Evolutionary conservation across 345 rosid species (phyloP).

Genomic region (Melastoma malabathricum): DNA sequence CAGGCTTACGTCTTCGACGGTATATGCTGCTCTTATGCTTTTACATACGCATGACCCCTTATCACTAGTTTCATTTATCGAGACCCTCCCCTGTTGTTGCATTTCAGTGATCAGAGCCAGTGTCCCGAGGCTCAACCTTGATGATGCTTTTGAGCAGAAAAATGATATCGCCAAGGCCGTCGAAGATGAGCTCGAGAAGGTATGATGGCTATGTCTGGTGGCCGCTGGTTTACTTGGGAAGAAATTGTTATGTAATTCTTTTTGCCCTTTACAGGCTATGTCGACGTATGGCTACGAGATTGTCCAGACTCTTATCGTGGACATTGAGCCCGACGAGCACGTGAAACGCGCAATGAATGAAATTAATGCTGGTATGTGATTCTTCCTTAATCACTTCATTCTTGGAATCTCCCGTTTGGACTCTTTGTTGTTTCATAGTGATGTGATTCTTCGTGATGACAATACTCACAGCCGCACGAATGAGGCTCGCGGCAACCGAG

Average conservation of each 20-base stretch:
- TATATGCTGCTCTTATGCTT: constrained; percentile 3
- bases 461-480: constrained; percentile 13
- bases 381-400: no score
- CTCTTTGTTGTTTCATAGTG: no score
- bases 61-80: background rate
- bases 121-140: constrained; percentile 23
- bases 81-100: background rate
- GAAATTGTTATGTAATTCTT: background rate
- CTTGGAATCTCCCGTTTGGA: no score
- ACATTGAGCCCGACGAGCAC: constrained; percentile 19
- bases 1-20: constrained; percentile 39
- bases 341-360: constrained; percentile 22
- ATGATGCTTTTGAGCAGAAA: constrained; percentile 27
- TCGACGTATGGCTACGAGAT: constrained; percentile 18
- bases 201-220: background rate
- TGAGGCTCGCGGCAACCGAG: constrained; percentile 17
- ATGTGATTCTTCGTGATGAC: background rate
- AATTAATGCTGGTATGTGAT: constrained; percentile 14
- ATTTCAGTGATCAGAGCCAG: constrained; percentile 21
- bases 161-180: constrained; percentile 29
- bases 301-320: constrained; percentile 17
- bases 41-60: background rate
- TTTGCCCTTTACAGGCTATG: constrained; percentile 11
- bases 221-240: no score
- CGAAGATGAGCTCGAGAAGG: constrained; percentile 32